Evolutionary conservation across 192 early-diverging fungal genomes (phyloP).

Genomic region (Backusella tuberculispora): DNA sequence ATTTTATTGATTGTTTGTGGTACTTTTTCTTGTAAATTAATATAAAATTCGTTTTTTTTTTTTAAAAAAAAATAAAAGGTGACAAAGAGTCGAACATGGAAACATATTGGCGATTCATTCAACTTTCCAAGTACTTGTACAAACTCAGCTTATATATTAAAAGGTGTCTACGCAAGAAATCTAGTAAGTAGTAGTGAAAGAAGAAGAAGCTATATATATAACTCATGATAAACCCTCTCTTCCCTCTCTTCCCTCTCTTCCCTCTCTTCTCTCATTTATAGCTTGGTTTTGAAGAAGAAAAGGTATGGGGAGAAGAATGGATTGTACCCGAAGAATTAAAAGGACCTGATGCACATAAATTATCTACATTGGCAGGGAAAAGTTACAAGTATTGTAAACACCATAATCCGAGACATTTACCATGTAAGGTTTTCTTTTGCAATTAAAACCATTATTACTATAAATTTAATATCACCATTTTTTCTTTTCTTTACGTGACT

Average conservation of each 20-base stretch:
- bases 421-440: neutral
- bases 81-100: slow-evolving; percentile 71
- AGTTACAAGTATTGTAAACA: slow-evolving; percentile 31
- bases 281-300: slow-evolving; percentile 36
- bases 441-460: too few relatives aligned
- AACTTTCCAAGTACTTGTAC: slow-evolving; percentile 81
- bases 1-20: neutral
- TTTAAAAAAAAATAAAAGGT: slow-evolving; percentile 48
- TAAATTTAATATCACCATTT: neutral
- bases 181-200: slow-evolving; percentile 31
- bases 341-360: slow-evolving; percentile 38
- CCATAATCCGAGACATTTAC: slow-evolving; percentile 7
- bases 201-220: neutral
- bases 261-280: neutral
- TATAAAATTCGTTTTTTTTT: neutral
- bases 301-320: slow-evolving; percentile 31
- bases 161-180: slow-evolving; percentile 69
- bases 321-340: slow-evolving; percentile 28
- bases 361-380: slow-evolving; percentile 37
- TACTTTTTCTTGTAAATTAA: neutral
- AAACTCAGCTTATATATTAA: slow-evolving; percentile 78
- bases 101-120: slow-evolving; percentile 66
- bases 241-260: too few relatives aligned
- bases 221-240: neutral
- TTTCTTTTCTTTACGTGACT: too few relatives aligned